phyloP scores from a whole-genome alignment of 768 basidiomycete genomes.

The Xerocomus potaroensis region DNA sequence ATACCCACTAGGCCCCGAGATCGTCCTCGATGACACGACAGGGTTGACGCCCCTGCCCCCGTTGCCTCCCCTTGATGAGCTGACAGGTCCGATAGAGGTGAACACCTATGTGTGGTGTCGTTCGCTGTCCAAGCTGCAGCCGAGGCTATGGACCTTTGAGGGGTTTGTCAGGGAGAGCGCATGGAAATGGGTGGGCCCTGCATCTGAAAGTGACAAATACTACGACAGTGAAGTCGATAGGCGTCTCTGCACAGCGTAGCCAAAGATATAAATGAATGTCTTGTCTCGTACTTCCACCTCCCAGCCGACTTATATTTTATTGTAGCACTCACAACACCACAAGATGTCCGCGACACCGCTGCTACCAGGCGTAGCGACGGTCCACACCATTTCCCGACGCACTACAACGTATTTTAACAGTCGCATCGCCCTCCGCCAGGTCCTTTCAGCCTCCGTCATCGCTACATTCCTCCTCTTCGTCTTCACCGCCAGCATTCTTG shows the following conservation, averaged over 20 bases:
- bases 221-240: no score
- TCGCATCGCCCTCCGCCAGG: neutral
- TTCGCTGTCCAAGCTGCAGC: conserved; percentile 40
- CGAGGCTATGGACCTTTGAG: conserved; percentile 76
- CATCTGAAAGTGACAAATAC: conserved; percentile 33
- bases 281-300: no score
- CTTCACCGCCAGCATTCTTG: conserved; percentile 33
- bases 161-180: conserved; percentile 74
- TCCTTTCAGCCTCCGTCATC: conserved; percentile 35
- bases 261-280: no score
- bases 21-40: conserved; percentile 25
- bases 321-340: no score
- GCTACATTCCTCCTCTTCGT: conserved; percentile 42
- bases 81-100: conserved; percentile 39
- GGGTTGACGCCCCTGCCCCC: conserved; percentile 42
- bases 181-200: conserved; percentile 67
- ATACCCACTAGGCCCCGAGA: conserved; percentile 48
- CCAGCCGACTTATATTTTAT: no score
- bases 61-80: conserved; percentile 35
- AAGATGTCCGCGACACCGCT: conserved; percentile 16
- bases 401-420: neutral
- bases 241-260: no score
- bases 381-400: neutral
- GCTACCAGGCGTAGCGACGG: neutral
- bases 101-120: conserved; percentile 72